phyloP scores from a whole-genome alignment of 2,329 filamentous ascomycete genomes.

The Helicocarpus griseus region DNA sequence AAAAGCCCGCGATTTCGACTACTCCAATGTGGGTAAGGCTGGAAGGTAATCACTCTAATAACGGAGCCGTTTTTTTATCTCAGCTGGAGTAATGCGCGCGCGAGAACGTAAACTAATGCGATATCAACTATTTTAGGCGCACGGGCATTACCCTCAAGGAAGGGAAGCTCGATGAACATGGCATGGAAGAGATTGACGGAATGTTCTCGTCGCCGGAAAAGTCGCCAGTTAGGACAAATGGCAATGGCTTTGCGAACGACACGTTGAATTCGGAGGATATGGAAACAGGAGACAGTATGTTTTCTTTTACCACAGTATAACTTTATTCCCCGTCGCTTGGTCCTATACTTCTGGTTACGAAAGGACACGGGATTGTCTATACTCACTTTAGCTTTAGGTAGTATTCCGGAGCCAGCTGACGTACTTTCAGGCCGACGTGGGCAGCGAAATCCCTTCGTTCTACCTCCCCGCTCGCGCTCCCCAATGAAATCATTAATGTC shows the following conservation, averaged over 20 bases:
- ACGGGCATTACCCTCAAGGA: conserved; percentile 78
- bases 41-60: conserved; percentile 29
- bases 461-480: conserved; percentile 34
- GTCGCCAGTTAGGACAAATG: conserved; percentile 33
- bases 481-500: conserved; percentile 36
- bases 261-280: conserved; percentile 49
- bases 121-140: conserved; percentile 50
- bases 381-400: conserved; percentile 20
- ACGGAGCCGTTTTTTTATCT: background rate
- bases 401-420: conserved; percentile 33
- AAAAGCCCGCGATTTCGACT: conserved; percentile 38
- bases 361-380: background rate
- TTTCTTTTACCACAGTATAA: conserved; percentile 1
- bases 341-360: background rate
- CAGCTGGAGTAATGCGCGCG: background rate
- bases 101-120: conserved; percentile 11
- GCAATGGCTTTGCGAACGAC: conserved; percentile 26
- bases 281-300: conserved; percentile 55
- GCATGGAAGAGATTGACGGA: conserved; percentile 76
- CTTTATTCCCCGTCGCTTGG: background rate
- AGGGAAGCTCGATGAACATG: conserved; percentile 78
- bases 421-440: conserved; percentile 27
- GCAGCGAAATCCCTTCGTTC: conserved; percentile 27
- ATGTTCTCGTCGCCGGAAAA: conserved; percentile 83
- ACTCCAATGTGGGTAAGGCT: conserved; percentile 38